Evolutionary conservation across 164 flowering plant species (phyloP), one percentile per base, ranked within the genome.

Genomic region (Brasenia schreberi): DNA sequence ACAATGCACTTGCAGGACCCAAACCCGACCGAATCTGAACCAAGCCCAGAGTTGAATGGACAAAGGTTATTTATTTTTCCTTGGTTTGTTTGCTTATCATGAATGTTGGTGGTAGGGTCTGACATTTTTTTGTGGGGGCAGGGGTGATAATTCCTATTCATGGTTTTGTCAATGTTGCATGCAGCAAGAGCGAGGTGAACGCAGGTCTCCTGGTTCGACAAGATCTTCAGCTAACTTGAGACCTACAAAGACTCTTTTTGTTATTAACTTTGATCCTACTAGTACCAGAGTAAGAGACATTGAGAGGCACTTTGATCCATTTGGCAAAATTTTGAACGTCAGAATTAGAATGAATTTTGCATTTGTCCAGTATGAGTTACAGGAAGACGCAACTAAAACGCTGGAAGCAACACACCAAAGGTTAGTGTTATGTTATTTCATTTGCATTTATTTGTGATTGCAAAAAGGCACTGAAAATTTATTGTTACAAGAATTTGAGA

Each of bases 311-410:
- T 95, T 95, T 74, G 99, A 92, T 56, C 82, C 86, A 18, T 87
- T 87, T 88, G 99, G 99, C n/a, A 92, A 85, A 75, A 80, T 95
- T 43, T 70, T 73, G 64, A 92, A 86, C 73, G 80, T 90, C 18
- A 85, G 97, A 79, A 90, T 95, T 71, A 80, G 97, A 76, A 88
- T 88, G 66, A 95, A 92, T 74, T 95, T 95, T 79, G 97, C 92
- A 42, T 95, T 95, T 75, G 79, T 95, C 53, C 97, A 89, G 76
- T 95, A 68, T 82, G 99, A 95, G 67, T 70, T 76, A 19, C 92
- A 84, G 74, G 99, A 95, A 65, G 99, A 95, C 77, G 99, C 99
- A 19, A 86, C 91, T 43, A 87, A 71, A 70, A 86, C 88, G 11
- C 65, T 82, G 70, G 88, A 84, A 62, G 82, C 79, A 5, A 79